Percentiles rank a stretch among this genome's conserved stretches.
These are phyloP conservation scores for Aspergillus nomiae DNA, from an alignment of 2,329 filamentous ascomycete genomes.

Conservation along the genomic window DNA sequence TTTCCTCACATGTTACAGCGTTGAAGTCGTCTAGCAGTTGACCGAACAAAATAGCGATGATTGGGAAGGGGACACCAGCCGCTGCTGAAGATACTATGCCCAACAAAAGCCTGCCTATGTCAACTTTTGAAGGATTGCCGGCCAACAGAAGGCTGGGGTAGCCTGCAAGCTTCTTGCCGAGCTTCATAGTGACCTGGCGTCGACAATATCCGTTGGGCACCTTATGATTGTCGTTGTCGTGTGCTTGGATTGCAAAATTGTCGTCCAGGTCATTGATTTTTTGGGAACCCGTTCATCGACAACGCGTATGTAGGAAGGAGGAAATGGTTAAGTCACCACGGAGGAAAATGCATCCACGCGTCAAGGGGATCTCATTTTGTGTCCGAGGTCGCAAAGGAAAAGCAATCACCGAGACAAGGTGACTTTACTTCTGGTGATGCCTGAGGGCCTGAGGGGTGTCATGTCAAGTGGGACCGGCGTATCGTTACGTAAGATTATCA, in stretches of 20 bases:
- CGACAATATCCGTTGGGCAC: not conserved
- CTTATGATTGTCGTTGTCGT: slow-evolving; percentile 9
- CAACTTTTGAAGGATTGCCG: slow-evolving; percentile 37
- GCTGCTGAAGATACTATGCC: slow-evolving; percentile 35
- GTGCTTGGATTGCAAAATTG: not conserved
- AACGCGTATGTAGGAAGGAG: not conserved
- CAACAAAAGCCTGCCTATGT: slow-evolving; percentile 29
- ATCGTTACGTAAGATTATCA: slow-evolving; percentile 17
- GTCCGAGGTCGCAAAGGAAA: not conserved
- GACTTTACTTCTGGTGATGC: not conserved
- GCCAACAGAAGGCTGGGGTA: slow-evolving; percentile 41
- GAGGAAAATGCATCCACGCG: not conserved
- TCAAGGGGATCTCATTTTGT: not conserved
- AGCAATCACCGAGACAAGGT: not conserved
- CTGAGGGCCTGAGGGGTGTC: not conserved
- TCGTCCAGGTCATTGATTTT: not conserved
- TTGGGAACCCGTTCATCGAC: not conserved
- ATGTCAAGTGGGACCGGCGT: not conserved
- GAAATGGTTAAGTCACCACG: not conserved
- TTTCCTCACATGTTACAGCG: slow-evolving; percentile 27
- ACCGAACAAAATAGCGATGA: slow-evolving; percentile 45
- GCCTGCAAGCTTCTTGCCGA: slow-evolving; percentile 34
- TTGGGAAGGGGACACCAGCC: slow-evolving; percentile 43
- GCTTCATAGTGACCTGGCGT: slow-evolving; percentile 26
- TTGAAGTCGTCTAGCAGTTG: slow-evolving; percentile 45